A percentile compares a stretch with the other conserved stretches of the same genome.
Conservation (phyloP, 345 rosid species). For the Trapa incisa region DNA sequence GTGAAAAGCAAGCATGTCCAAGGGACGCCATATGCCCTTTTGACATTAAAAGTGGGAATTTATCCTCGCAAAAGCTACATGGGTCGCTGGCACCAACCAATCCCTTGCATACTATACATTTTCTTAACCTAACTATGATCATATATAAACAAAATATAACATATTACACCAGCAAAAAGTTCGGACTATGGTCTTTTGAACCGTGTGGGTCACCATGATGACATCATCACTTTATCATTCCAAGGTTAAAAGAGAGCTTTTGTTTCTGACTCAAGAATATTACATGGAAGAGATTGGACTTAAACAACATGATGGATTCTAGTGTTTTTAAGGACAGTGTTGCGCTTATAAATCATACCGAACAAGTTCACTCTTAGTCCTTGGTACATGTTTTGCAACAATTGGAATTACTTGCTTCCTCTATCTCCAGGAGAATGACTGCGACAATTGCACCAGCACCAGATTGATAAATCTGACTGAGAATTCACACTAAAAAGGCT, state of each 20-base stretch:
- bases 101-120: neutral
- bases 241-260: constrained; percentile 15
- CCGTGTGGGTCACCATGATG: constrained; percentile 15
- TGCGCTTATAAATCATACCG: neutral
- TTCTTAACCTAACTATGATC: too few species aligned
- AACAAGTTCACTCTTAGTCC: neutral
- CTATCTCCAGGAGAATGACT: too few species aligned
- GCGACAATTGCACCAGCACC: too few species aligned
- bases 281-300: constrained; percentile 25
- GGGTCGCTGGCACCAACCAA: neutral
- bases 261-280: constrained; percentile 38
- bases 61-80: neutral
- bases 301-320: constrained; percentile 8
- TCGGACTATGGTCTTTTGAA: neutral
- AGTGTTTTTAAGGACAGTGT: neutral
- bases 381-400: too few species aligned
- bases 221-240: constrained; percentile 16
- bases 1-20: constrained; percentile 8
- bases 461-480: neutral
- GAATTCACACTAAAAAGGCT: neutral
- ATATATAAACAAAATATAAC: too few species aligned
- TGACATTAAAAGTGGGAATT: neutral
- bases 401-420: too few species aligned
- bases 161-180: neutral
- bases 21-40: neutral